Evolutionary conservation across 352 stramenopile species (phyloP), one percentile per base, ranked within the genome.

Genomic region (Phytopythium boreale): DNA sequence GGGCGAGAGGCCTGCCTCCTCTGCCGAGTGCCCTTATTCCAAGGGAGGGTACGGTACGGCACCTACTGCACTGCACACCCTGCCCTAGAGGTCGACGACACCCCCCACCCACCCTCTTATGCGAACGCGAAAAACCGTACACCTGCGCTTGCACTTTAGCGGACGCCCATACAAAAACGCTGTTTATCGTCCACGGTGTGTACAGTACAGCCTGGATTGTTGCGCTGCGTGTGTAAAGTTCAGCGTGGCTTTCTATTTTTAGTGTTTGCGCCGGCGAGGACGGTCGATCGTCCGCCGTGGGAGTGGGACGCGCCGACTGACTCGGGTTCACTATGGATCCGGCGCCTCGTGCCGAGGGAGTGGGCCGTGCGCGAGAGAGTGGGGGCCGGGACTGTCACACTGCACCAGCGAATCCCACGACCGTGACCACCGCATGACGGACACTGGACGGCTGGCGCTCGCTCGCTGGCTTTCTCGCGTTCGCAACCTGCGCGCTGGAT

Each of bases 221-320:
- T 34, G 29, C 29, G 29, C 29, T 34, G n/a, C 29, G 29, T 8
- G 29, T 7, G 29, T 51, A 53, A 34, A 53, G 52, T 59, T 59
- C 31, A 59, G 52, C n/a, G 52, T 9, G 52, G 20, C 14, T 59
- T 53, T 53, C 47, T 53, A 53, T 53, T 19, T 53, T 20, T 20
- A 15, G 22, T 27, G 14, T 14, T 53, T 15, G 22, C 20, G 44
- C 9, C 5, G 44, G 44, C 44, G 43, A 26, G 9, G 7, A 15
- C 37, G 41, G 24, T 43, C 37, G 34, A 51, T 56, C 55, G 55
- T 60, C 55, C 55, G 55, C 55, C 55, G 55, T 60, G 55, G 11
- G 22, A 60, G 55, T 60, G 55, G 55, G 55, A 60, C 34, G 17
- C 31, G 31, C 34, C 34, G n/a, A n/a, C 43, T 60, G 22, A 60